Percentiles rank a stretch among this genome's conserved stretches.
These are phyloP conservation scores for Saccharomyces jurei DNA, from an alignment of 805 yeast genomes.

Conservation along the genomic window DNA sequence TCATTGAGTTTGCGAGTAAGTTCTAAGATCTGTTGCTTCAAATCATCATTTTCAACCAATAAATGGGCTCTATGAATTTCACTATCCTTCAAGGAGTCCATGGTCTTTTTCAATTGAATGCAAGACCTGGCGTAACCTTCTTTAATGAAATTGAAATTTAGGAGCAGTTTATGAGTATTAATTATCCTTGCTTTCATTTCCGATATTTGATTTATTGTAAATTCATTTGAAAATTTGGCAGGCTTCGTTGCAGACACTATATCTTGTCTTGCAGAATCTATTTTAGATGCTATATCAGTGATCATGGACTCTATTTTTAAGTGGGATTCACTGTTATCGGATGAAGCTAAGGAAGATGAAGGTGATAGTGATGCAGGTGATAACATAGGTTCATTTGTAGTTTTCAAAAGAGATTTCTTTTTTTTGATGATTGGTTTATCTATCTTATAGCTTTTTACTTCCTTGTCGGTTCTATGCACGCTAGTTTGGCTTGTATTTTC, in stretches of 20 bases:
- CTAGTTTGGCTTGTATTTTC: background rate
- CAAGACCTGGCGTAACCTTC: slow-evolving; percentile 30
- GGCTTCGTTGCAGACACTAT: slow-evolving; percentile 5
- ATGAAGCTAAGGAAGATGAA: background rate
- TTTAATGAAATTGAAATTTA: slow-evolving; percentile 28
- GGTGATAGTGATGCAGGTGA: background rate
- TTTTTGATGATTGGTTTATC: background rate
- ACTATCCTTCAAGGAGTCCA: slow-evolving; percentile 30
- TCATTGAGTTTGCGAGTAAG: background rate
- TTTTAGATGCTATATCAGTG: background rate
- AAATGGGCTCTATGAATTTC: slow-evolving; percentile 33
- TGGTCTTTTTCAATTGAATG: slow-evolving; percentile 27
- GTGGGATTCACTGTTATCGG: background rate
- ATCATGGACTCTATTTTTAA: background rate
- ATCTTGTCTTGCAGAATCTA: background rate
- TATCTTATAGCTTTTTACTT: background rate
- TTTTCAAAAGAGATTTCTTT: background rate
- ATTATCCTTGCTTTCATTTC: slow-evolving; percentile 29
- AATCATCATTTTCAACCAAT: slow-evolving; percentile 32
- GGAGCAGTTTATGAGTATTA: slow-evolving; percentile 27
- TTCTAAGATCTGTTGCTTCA: slow-evolving; percentile 23
- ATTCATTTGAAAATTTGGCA: slow-evolving; percentile 23
- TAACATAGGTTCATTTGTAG: background rate
- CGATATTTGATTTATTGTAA: slow-evolving; percentile 25
- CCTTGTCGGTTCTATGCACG: background rate